These are phyloP conservation scores for Lepidium sativum DNA, from an alignment of 345 rosid species.

Conservation along the genomic window DNA sequence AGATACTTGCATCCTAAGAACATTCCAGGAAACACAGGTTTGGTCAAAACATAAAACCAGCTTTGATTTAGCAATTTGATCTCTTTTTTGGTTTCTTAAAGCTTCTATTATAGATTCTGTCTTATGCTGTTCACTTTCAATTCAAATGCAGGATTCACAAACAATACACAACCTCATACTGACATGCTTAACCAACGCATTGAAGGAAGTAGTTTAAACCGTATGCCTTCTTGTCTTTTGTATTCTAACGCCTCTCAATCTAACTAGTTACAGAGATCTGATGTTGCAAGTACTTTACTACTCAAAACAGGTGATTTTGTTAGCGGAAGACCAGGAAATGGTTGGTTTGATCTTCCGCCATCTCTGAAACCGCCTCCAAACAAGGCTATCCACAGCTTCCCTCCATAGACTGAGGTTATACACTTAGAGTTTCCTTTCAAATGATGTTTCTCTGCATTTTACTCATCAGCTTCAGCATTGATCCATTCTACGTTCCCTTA, in stretches of 20 bases:
- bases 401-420: too few relatives aligned
- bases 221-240: not conserved
- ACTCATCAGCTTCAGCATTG: too few relatives aligned
- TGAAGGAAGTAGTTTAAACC: not conserved
- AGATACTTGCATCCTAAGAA: slow-evolving; percentile 58
- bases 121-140: not conserved
- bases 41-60: not conserved
- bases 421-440: too few relatives aligned
- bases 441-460: too few relatives aligned
- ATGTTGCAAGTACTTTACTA: not conserved
- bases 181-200: slow-evolving; percentile 6
- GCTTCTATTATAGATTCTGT: not conserved
- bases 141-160: slow-evolving; percentile 13
- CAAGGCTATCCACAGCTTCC: too few relatives aligned
- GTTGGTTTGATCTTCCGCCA: too few relatives aligned
- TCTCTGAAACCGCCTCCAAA: too few relatives aligned
- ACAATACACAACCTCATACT: not conserved
- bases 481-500: too few relatives aligned
- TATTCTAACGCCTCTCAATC: not conserved
- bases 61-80: not conserved
- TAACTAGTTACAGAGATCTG: not conserved
- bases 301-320: too few relatives aligned
- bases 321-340: too few relatives aligned
- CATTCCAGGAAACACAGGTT: slow-evolving; percentile 8
- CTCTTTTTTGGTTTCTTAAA: not conserved